Evolutionary conservation across 495 filamentous ascomycete genomes (phyloP).

Genomic region (Xylaria grammica): DNA sequence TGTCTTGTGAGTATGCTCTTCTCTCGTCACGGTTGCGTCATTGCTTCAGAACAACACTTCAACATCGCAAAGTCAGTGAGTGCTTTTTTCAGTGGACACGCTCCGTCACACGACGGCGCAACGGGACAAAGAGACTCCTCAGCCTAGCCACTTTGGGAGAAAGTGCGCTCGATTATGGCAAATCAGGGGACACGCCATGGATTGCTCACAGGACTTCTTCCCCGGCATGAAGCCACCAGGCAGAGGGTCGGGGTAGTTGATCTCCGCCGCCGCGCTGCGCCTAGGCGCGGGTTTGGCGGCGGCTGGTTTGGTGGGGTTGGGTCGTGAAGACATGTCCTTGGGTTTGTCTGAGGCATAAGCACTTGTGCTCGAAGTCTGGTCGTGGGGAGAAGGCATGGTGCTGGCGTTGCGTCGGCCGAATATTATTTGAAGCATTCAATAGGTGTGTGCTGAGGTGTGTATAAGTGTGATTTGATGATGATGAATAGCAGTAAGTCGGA

Average conservation of each 20-base stretch:
- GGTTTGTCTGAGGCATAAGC: constrained; percentile 13
- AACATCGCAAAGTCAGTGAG: constrained; percentile 2
- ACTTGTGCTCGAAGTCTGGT: constrained; percentile 2
- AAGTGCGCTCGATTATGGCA: background rate
- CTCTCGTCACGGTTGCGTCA: background rate
- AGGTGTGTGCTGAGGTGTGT: background rate
- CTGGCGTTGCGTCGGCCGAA: background rate
- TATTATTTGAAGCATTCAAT: background rate
- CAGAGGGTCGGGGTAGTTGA: constrained; percentile 35
- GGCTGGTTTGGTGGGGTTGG: background rate
- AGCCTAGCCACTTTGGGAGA: background rate
- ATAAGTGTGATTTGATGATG: background rate
- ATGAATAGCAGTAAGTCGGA: background rate
- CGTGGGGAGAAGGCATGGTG: constrained; percentile 21
- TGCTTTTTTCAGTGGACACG: no score
- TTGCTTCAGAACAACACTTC: constrained; percentile 12
- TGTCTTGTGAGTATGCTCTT: background rate
- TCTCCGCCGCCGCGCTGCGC: constrained; percentile 13
- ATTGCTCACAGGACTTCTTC: constrained; percentile 30
- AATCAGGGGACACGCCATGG: background rate
- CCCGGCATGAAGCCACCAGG: constrained; percentile 36
- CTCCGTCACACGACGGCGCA: background rate
- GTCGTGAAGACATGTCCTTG: background rate
- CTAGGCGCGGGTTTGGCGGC: constrained; percentile 13
- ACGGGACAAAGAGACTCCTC: background rate